These are phyloP conservation scores for Sarocladium brachiariae DNA, from an alignment of 2,329 filamentous ascomycete genomes.

Conservation along the genomic window DNA sequence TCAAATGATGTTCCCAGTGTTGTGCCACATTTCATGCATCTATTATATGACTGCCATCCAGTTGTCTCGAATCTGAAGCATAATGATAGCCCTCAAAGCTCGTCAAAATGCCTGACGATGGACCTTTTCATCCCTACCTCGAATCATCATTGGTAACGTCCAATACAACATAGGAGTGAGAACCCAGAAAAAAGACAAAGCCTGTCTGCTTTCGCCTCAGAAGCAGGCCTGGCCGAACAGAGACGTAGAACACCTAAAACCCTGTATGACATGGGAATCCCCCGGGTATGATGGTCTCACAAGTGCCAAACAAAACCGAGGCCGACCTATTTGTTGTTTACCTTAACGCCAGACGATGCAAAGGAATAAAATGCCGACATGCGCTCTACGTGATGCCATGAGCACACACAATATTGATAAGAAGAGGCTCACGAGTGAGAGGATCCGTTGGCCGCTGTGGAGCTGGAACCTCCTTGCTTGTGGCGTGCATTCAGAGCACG, in stretches of 20 bases:
- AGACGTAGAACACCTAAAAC: conserved; percentile 2
- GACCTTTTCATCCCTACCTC: neutral
- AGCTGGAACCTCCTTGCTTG: conserved; percentile 22
- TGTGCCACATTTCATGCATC: neutral
- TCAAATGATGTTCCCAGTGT: neutral
- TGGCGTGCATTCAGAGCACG: conserved; percentile 30
- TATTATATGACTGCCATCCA: neutral
- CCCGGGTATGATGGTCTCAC: conserved; percentile 8
- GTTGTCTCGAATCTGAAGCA: neutral
- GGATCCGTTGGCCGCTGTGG: conserved; percentile 26
- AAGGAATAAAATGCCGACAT: conserved; percentile 7
- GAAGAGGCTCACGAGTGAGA: conserved; percentile 13
- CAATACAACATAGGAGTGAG: neutral
- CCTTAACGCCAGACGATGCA: conserved; percentile 20
- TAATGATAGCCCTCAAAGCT: neutral
- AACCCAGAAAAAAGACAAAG: neutral
- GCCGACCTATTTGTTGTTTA: conserved; percentile 10
- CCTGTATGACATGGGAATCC: conserved; percentile 8
- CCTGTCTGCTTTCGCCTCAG: neutral
- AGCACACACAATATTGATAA: neutral
- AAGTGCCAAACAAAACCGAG: neutral
- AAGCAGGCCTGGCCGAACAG: neutral
- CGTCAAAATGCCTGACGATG: neutral
- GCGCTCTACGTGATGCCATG: neutral
- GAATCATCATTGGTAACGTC: neutral